phyloP scores from a whole-genome alignment of 148 eudicot species.

The Tetragonia tetragonoides region DNA sequence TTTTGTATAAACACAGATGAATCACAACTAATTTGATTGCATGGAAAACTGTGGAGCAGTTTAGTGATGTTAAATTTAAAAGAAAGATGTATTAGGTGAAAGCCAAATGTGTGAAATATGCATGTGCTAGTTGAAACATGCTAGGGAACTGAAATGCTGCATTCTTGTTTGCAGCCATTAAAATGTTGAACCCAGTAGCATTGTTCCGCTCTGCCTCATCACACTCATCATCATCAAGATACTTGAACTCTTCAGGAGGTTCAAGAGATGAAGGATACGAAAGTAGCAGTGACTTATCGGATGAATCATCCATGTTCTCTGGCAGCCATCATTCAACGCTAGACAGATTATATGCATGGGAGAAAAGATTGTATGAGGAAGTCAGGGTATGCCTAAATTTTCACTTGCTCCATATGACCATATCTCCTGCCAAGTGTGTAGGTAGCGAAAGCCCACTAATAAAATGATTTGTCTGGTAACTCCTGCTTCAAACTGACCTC shows the following conservation, averaged over 20 bases:
- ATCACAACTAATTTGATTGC: neutral
- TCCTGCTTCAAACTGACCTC: neutral
- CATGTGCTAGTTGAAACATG: neutral
- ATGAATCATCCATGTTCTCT: conserved; percentile 59
- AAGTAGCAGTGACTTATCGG: conserved; percentile 69
- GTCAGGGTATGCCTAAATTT: conserved; percentile 70
- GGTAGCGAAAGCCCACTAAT: neutral
- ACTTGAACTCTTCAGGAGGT: conserved; percentile 49
- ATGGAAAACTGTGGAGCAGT: neutral
- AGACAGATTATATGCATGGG: conserved; percentile 87
- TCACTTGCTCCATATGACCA: neutral
- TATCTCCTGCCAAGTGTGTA: no score
- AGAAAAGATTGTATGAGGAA: conserved; percentile 93
- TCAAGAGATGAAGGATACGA: conserved; percentile 64
- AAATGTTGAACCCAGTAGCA: conserved; percentile 91
- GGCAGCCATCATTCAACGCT: conserved; percentile 87
- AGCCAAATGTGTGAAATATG: conserved; percentile 9
- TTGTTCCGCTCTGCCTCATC: conserved; percentile 84
- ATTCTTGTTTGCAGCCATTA: conserved; percentile 52
- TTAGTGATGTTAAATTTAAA: neutral
- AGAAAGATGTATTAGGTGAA: neutral
- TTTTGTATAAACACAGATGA: neutral
- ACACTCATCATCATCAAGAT: conserved; percentile 84
- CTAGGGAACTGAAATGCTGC: neutral
- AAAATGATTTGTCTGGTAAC: neutral